A percentile compares a stretch with the other conserved stretches of the same genome.
These are phyloP conservation scores for Fusarium bactridioides DNA, from an alignment of 2,329 filamentous ascomycete genomes.

Conservation along the genomic window DNA sequence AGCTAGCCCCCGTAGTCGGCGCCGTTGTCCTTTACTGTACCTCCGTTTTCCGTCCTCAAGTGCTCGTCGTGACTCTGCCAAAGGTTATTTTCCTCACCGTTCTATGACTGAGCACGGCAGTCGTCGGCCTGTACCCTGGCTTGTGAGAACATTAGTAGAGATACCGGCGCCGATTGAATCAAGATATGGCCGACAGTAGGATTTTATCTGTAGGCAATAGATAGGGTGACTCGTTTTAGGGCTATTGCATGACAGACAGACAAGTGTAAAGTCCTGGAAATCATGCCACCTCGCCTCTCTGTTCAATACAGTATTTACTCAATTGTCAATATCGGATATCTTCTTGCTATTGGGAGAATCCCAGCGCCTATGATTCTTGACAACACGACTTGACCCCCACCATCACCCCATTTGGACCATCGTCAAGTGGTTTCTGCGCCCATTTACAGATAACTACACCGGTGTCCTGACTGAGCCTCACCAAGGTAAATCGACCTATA, in stretches of 20 bases:
- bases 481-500: slow-evolving; percentile 18
- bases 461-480: slow-evolving; percentile 17
- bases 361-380: slow-evolving; percentile 15
- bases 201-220: not conserved
- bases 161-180: not conserved
- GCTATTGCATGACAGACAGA: slow-evolving; percentile 8
- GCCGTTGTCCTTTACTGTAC: slow-evolving; percentile 19
- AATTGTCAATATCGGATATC: slow-evolving; percentile 18
- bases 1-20: slow-evolving; percentile 33
- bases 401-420: slow-evolving; percentile 35
- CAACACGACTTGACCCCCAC: slow-evolving; percentile 43
- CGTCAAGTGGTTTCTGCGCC: slow-evolving; percentile 27
- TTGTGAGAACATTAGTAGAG: not conserved
- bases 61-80: not conserved
- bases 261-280: slow-evolving; percentile 6
- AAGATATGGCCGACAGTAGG: slow-evolving; percentile 5
- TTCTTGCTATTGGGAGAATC: not conserved
- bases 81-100: slow-evolving; percentile 2
- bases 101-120: slow-evolving; percentile 24
- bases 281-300: not conserved
- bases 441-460: slow-evolving; percentile 23
- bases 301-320: not conserved
- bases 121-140: slow-evolving; percentile 20
- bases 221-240: slow-evolving; percentile 19
- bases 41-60: slow-evolving; percentile 26